These are phyloP conservation scores for Tetrapisispora fleetii DNA, from an alignment of 805 yeast species.

Conservation along the genomic window DNA sequence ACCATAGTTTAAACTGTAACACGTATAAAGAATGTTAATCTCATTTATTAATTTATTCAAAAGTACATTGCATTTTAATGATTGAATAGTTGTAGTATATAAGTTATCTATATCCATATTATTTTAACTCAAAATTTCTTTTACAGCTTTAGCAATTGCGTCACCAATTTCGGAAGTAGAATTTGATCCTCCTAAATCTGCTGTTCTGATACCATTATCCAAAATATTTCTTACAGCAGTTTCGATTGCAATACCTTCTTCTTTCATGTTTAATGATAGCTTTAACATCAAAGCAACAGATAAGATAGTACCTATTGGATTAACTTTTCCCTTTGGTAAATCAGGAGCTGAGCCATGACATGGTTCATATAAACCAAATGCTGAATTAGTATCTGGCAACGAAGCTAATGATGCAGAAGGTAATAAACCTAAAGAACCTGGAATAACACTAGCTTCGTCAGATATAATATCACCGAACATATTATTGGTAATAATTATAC, in stretches of 20 bases:
- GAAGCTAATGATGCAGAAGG: constrained; percentile 95
- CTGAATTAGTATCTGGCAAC: constrained; percentile 88
- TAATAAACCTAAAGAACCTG: constrained; percentile 90
- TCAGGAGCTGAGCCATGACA: constrained; percentile 99
- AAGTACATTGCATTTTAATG: neutral
- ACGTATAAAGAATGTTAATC: neutral
- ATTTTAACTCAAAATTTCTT: neutral
- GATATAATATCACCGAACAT: constrained; percentile 98
- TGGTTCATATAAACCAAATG: constrained; percentile 96
- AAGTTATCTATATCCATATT: neutral
- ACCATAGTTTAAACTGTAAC: no score
- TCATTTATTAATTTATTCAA: neutral
- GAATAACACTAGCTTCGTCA: constrained; percentile 96
- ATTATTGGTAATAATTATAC: constrained; percentile 84
- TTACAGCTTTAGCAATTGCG: constrained; percentile 56
- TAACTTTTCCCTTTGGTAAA: constrained; percentile 74
- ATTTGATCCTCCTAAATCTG: constrained; percentile 74
- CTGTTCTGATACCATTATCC: constrained; percentile 81
- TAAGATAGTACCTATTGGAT: constrained; percentile 90
- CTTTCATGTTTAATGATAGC: constrained; percentile 69
- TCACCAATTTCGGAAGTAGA: constrained; percentile 89
- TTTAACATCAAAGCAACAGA: constrained; percentile 97
- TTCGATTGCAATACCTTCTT: constrained; percentile 84
- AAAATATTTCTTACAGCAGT: constrained; percentile 75
- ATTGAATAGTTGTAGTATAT: neutral